phyloP scores from a whole-genome alignment of 768 basidiomycete species.

The Termitomyces sp. region DNA sequence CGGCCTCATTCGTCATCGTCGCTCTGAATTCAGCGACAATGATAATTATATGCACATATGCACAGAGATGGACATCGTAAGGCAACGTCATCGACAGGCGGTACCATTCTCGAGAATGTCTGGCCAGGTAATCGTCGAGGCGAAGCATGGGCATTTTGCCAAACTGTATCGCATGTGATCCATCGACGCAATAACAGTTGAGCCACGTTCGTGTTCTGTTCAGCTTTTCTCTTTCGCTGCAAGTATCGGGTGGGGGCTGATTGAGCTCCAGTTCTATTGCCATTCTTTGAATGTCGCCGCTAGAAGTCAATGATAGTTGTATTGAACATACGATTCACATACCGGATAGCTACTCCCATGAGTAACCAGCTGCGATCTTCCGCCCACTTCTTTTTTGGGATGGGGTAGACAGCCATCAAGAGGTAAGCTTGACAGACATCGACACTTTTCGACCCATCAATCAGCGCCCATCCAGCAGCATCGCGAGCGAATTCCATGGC shows the following conservation, averaged over 20 bases:
- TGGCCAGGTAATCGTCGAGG: slow-evolving; percentile 59
- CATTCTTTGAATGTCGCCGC: slow-evolving; percentile 39
- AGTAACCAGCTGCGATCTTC: slow-evolving; percentile 74
- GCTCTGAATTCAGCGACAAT: slow-evolving; percentile 46
- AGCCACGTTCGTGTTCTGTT: slow-evolving; percentile 77
- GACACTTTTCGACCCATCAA: slow-evolving; percentile 63
- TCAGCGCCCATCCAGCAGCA: slow-evolving; percentile 54
- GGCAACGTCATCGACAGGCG: slow-evolving; percentile 36
- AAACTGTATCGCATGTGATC: slow-evolving; percentile 71
- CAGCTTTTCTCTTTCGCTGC: slow-evolving; percentile 60
- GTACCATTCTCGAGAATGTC: slow-evolving; percentile 50
- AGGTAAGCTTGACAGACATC: slow-evolving; percentile 80
- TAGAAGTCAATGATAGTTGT: not conserved
- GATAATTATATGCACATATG: slow-evolving; percentile 49
- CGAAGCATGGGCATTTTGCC: slow-evolving; percentile 69
- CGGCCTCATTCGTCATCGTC: slow-evolving; percentile 8
- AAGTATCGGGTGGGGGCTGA: slow-evolving; percentile 44
- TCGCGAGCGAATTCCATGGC: slow-evolving; percentile 64
- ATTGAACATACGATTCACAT: slow-evolving; percentile 1
- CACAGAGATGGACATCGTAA: slow-evolving; percentile 47
- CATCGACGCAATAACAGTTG: slow-evolving; percentile 73
- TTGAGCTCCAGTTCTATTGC: slow-evolving; percentile 71
- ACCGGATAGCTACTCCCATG: slow-evolving; percentile 71
- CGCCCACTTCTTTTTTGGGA: slow-evolving; percentile 60
- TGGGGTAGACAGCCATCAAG: slow-evolving; percentile 59